Evolutionary conservation across 2,329 filamentous ascomycete genomes (phyloP), one percentile per base, ranked within the genome.

Genomic region (Trichoderma gracile): DNA sequence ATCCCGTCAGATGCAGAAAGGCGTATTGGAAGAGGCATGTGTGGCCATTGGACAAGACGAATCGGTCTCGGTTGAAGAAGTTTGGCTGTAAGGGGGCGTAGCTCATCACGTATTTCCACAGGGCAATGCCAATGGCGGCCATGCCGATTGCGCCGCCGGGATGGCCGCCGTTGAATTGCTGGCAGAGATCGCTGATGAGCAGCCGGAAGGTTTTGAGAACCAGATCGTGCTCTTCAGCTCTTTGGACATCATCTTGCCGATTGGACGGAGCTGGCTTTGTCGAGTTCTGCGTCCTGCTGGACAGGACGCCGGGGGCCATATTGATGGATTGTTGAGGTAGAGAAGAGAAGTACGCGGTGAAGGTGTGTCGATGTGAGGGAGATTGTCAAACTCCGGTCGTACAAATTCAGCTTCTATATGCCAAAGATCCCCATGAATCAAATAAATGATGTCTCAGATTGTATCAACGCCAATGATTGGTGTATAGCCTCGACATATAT

Each of bases 1-100:
- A 85, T 52, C 84, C 84, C 1, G 76, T 75, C 10, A 86, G 77
- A 65, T 86, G 81, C 9, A 84, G 74, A 66, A 86, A 81, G 0
- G 75, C 71, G 72, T 86, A 86, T 64, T 84, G 81, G 66, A 84
- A 85, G 23, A 86, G 75, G 68, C 82, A 83, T 1, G 81, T 79
- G 68, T 85, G 83, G n/a, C 74, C 86, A 68, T 88, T 88, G 23
- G 84, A 87, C 12, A 88, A 77, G 7, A 88, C 82, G 69, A 88
- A 88, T 23, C 85, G 81, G 68, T 88, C 86, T 42, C 86, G 78
- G 72, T 88, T 86, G 77, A 88, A 87, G 72, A 77, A 88, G 47
- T 78, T 70, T 9, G 83, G 81, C 46, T 81, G 81, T n/a, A 76
- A 74, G 0, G 86, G 85, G 2, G 82, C 80, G 69, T 86, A 88